Evolutionary conservation across 1,284 basidiomycete species (phyloP).

Genomic region (Ceratobasidium sp.): DNA sequence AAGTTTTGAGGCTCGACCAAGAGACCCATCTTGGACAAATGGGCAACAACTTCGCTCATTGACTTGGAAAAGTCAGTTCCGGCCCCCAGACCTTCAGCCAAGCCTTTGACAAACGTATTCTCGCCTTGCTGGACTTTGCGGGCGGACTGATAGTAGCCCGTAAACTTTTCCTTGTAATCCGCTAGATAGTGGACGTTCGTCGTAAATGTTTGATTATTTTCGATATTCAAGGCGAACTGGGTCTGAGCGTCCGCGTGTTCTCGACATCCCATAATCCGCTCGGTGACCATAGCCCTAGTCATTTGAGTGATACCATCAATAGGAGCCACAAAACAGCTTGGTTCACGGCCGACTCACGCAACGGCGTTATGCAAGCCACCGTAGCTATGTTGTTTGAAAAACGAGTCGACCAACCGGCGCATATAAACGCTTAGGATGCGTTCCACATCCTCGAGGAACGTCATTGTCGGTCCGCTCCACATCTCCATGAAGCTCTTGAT

Average conservation of each 20-base stretch:
- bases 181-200: conserved; percentile 49
- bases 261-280: conserved; percentile 19
- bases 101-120: conserved; percentile 25
- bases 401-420: conserved; percentile 54
- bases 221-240: conserved; percentile 13
- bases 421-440: conserved; percentile 55
- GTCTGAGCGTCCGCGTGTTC: conserved; percentile 32
- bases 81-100: conserved; percentile 3
- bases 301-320: background rate
- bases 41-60: conserved; percentile 49
- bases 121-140: conserved; percentile 14
- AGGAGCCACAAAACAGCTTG: background rate
- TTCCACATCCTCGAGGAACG: conserved; percentile 59
- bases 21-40: conserved; percentile 53
- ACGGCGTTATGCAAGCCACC: conserved; percentile 62
- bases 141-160: conserved; percentile 22
- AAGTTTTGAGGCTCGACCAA: conserved; percentile 54
- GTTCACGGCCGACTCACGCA: conserved; percentile 54
- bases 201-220: conserved; percentile 38
- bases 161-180: conserved; percentile 50
- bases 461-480: conserved; percentile 57
- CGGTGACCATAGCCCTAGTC: conserved; percentile 22
- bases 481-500: conserved; percentile 49
- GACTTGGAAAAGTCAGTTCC: conserved; percentile 36
- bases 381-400: conserved; percentile 63